Evolutionary conservation across 768 basidiomycete genomes (phyloP).

Genomic region (Pleurotus djamor): DNA sequence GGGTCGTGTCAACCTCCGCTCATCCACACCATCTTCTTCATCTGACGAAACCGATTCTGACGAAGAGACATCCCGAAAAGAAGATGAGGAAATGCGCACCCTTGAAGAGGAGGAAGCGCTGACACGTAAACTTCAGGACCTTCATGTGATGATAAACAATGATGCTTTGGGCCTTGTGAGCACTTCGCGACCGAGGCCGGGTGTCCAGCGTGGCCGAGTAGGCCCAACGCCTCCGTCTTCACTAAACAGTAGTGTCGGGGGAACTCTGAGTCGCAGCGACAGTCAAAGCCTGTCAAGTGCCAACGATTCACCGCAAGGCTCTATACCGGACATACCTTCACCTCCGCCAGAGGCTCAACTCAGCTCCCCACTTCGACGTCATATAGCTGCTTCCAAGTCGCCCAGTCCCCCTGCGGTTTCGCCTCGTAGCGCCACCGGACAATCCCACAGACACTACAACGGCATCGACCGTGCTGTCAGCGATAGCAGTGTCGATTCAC

Average conservation of each 20-base stretch:
- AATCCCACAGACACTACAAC: slow-evolving; percentile 44
- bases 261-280: slow-evolving; percentile 45
- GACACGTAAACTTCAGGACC: slow-evolving; percentile 63
- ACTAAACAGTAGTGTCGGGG: slow-evolving; percentile 30
- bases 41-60: slow-evolving; percentile 52
- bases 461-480: slow-evolving; percentile 37
- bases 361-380: slow-evolving; percentile 50
- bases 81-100: slow-evolving; percentile 68
- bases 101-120: slow-evolving; percentile 69
- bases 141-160: slow-evolving; percentile 72
- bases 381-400: slow-evolving; percentile 53
- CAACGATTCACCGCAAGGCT: slow-evolving; percentile 66
- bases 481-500: slow-evolving; percentile 68
- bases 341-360: slow-evolving; percentile 57
- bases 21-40: slow-evolving; percentile 51
- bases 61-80: slow-evolving; percentile 59
- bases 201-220: slow-evolving; percentile 42
- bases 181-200: slow-evolving; percentile 25
- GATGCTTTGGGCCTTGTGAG: slow-evolving; percentile 72
- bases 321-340: slow-evolving; percentile 81
- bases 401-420: slow-evolving; percentile 62
- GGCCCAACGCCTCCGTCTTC: slow-evolving; percentile 31
- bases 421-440: slow-evolving; percentile 50
- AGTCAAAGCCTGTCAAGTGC: slow-evolving; percentile 76
- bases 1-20: slow-evolving; percentile 31